A percentile compares a stretch with the other conserved stretches of the same genome.
These are phyloP conservation scores for Alternaria sp. DNA, from an alignment of 2,329 filamentous ascomycete genomes.

Conservation along the genomic window DNA sequence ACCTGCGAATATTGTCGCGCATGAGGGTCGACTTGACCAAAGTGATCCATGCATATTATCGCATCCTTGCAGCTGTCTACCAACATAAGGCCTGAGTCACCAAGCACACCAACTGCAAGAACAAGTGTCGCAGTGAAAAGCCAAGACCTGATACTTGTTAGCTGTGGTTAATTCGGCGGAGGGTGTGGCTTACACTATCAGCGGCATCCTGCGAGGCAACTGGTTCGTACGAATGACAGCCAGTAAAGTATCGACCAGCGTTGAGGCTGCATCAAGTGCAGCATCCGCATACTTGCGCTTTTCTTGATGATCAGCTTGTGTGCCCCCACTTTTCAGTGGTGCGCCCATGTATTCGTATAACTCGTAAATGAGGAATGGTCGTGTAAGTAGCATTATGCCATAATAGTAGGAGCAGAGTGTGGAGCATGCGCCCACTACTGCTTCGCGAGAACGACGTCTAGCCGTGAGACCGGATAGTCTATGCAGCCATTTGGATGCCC, in stretches of 20 bases:
- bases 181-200: constrained; percentile 36
- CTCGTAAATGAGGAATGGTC: constrained; percentile 63
- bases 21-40: constrained; percentile 38
- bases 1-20: constrained; percentile 43
- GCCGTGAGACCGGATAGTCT: constrained; percentile 37
- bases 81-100: constrained; percentile 32
- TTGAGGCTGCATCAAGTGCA: constrained; percentile 38
- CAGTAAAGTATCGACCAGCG: constrained; percentile 39
- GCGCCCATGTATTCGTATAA: constrained; percentile 51
- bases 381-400: constrained; percentile 62
- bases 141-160: constrained; percentile 33
- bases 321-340: constrained; percentile 39
- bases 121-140: constrained; percentile 44
- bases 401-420: constrained; percentile 62
- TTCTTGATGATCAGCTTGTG: constrained; percentile 34
- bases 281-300: constrained; percentile 44
- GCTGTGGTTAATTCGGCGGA: neutral
- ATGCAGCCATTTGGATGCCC: constrained; percentile 49
- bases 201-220: constrained; percentile 41
- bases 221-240: constrained; percentile 25
- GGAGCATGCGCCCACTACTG: constrained; percentile 57
- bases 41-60: constrained; percentile 39
- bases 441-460: constrained; percentile 35
- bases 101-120: constrained; percentile 36
- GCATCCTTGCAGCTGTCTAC: constrained; percentile 32